Percentiles rank a stretch among this genome's conserved stretches.
These are phyloP conservation scores for Boletus sp. DNA, from an alignment of 768 basidiomycete genomes.

Conservation along the genomic window DNA sequence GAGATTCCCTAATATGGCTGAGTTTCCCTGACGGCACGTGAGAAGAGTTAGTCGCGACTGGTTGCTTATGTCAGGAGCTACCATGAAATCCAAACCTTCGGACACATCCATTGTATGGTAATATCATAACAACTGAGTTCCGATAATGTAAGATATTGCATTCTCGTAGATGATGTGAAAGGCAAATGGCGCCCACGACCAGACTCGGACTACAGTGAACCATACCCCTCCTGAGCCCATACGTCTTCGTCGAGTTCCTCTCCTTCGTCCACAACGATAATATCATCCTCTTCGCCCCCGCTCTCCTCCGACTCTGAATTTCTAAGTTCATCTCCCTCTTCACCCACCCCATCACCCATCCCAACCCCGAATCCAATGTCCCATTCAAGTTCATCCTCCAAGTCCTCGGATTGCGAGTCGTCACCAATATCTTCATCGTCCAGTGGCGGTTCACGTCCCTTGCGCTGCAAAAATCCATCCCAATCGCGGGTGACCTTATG, in stretches of 20 bases:
- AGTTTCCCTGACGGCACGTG: background rate
- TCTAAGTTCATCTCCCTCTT: too few species aligned
- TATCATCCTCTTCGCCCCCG: background rate
- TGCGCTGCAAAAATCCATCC: constrained; percentile 3
- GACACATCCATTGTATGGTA: too few species aligned
- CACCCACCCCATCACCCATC: too few species aligned
- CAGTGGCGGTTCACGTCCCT: background rate
- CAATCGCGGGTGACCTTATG: constrained; percentile 21
- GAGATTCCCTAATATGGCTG: background rate
- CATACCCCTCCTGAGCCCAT: constrained; percentile 6
- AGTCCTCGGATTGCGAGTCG: background rate
- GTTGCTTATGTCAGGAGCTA: background rate
- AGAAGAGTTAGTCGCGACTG: background rate
- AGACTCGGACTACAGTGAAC: background rate
- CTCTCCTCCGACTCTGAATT: background rate
- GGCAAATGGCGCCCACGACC: background rate
- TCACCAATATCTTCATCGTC: background rate
- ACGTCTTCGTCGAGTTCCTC: constrained; percentile 10
- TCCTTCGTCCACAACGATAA: background rate
- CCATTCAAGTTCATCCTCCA: too few species aligned
- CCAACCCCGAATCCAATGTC: too few species aligned
- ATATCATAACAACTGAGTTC: too few species aligned
- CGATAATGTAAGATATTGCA: background rate
- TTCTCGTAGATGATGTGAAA: background rate
- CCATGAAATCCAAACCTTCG: background rate